Conservation (phyloP, 2,329 filamentous ascomycete genomes). For the Ceratocystis lukuohia region DNA sequence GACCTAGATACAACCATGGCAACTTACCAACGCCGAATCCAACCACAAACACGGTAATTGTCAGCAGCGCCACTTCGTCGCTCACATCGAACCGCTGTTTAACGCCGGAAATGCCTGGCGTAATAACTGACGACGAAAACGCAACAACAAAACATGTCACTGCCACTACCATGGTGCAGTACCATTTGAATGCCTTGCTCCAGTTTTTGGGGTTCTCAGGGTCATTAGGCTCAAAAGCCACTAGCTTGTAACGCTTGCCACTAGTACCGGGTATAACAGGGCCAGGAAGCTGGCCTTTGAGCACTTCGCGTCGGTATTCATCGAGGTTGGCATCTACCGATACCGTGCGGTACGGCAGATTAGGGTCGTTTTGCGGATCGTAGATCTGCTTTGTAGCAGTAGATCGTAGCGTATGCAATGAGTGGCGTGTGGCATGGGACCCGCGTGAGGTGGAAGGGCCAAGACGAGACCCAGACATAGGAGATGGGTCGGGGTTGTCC, state of each 20-base stretch:
- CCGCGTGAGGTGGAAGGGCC: conserved; percentile 20
- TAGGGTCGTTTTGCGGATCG: conserved; percentile 34
- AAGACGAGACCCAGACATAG: conserved; percentile 9
- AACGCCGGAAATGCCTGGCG: conserved; percentile 57
- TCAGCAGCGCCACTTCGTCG: conserved; percentile 57
- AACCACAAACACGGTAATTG: conserved; percentile 63
- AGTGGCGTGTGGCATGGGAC: conserved; percentile 20
- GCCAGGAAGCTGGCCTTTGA: conserved; percentile 46
- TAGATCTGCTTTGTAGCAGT: conserved; percentile 26
- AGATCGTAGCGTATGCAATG: conserved; percentile 19
- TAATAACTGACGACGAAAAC: conserved; percentile 61
- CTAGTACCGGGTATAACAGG: conserved; percentile 22
- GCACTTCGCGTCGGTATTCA: conserved; percentile 53
- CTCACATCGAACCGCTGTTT: conserved; percentile 51
- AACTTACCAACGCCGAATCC: conserved; percentile 61
- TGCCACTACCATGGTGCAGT: conserved; percentile 73
- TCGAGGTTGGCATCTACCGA: conserved; percentile 46
- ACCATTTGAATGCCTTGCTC: conserved; percentile 68
- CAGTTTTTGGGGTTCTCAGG: conserved; percentile 77
- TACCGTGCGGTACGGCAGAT: conserved; percentile 54
- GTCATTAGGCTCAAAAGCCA: conserved; percentile 55
- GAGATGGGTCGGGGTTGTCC: not conserved
- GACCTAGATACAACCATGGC: not conserved
- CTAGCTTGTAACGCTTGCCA: conserved; percentile 36
- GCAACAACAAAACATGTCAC: conserved; percentile 62